Base-by-base conservation (phyloP, 1,284 basidiomycete species). In the Rhodotorula sp. region DNA sequence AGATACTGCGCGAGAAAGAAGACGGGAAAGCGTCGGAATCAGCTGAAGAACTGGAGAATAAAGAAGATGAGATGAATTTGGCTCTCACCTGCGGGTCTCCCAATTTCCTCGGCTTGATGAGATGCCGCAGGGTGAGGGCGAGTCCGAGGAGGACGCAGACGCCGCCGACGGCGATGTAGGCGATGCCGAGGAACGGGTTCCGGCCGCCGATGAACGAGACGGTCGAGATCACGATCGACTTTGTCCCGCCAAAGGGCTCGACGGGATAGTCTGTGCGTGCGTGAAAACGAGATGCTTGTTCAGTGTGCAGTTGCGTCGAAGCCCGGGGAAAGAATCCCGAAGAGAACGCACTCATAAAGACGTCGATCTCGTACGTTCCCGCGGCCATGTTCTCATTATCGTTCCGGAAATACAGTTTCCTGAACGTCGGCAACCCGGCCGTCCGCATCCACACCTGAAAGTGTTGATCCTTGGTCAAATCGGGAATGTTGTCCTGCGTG, bases 361-460 rank as follows among this genome's bases (percentile, higher is more conserved):
- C 87, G 51, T 84, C 82, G 64, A 98, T 85, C 74, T 86, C 82
- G 80, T 99, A 99, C 51, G 82, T 84, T 8, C 94, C 96, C 60
- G 87, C 84, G 17, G 79, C 76, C 85, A 99, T 88, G 53, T 83
- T 83, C 45, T 88, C 84, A 44, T 86, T 81, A 79, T 98, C 95
- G 81, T 98, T 98, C 70, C 96, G 85, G 97, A 2, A 93, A 80
- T 91, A 98, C 29, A 98, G 83, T 82, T 98, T 98, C 56, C 93
- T 88, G 83, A 99, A 99, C 1, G 95, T 97, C 1, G 96, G 95
- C 66, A 99, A 83, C 30, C 95, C 95, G 1, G 96, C 93, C 3
- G 93, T 95, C 71, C 95, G 88, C 96, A 99, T 99, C 96, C 96
- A 99, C 77, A 98, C 95, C 82, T 97, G 94, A 84, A 99, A 98